Base-by-base conservation (phyloP, 2,329 filamentous ascomycete genomes). In the Teratosphaeriaceae sp. region DNA sequence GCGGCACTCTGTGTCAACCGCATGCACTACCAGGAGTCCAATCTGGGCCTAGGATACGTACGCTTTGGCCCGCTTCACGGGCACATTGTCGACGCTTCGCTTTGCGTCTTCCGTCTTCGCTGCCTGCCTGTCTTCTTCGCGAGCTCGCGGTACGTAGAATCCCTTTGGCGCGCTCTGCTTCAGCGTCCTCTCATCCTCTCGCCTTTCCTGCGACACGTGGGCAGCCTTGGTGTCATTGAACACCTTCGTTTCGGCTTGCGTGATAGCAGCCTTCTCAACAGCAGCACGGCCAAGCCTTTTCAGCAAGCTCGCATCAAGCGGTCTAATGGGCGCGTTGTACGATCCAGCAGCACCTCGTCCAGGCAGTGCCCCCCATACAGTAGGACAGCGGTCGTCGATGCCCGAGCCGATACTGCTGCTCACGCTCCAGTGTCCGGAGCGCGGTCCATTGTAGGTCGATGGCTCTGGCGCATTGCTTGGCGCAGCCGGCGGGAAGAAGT, bases 361-460 rank as follows among this genome's bases (percentile, higher is more conserved):
- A 19, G 34, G n/a, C 31, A 47, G 19, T 7, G 22, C 40, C 9
- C 42, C 23, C 48, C 49, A 51, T 22, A 54, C 42, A 9, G 50
- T 53, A 2, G 53, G 50, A 38, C 49, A 50, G 29, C 54, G 44
- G 44, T 58, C 56, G 45, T 60, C 57, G 16, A 59, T 47, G 31
- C 44, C 56, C 7, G 54, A 57, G 23, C 46, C 50, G 23, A 45
- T n/a, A 20, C 40, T 38, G 26, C 15, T 38, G 38, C 40, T 40
- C 15, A 45, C 44, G 13, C 23, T 44, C 51, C 49, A 55, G 40
- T 48, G 44, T n/a, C 53, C 49, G 15, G 46, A 45, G 20, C 47
- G 48, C 21, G 48, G 48, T 18, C 45, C 46, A 20, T 45, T 45
- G 48, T 45, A 51, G 15, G 18, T 11, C 13, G 34, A 34, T 13